Evolutionary conservation across 2,329 filamentous ascomycete species (phyloP).

Genomic region (Diaporthe citrichinensis): DNA sequence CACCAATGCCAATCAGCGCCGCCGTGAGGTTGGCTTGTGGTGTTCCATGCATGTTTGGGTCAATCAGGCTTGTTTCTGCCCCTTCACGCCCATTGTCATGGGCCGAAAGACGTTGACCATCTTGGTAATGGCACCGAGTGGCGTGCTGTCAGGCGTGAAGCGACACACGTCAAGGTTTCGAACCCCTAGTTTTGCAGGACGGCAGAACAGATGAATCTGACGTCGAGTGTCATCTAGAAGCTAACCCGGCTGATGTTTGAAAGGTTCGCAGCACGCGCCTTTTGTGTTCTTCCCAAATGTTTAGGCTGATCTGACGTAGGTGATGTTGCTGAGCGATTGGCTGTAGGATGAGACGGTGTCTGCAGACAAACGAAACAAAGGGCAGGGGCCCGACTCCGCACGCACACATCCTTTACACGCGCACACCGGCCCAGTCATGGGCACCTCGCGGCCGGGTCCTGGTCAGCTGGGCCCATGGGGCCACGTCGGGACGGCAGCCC

Average conservation of each 20-base stretch:
- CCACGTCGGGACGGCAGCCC: slow-evolving; percentile 17
- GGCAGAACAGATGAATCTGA: slow-evolving; percentile 40
- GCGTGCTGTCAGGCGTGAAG: slow-evolving; percentile 37
- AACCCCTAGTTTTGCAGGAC: slow-evolving; percentile 36
- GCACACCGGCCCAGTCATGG: background rate
- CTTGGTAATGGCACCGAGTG: slow-evolving; percentile 37
- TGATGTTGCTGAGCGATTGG: slow-evolving; percentile 39
- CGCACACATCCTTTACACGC: background rate
- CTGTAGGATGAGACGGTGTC: slow-evolving; percentile 36
- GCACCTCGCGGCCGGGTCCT: slow-evolving; percentile 4
- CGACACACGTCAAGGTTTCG: slow-evolving; percentile 37
- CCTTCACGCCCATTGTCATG: slow-evolving; percentile 3
- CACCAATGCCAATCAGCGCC: background rate
- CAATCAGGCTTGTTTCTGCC: slow-evolving; percentile 40
- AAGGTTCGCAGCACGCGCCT: slow-evolving; percentile 35
- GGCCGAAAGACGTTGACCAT: background rate
- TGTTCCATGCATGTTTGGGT: slow-evolving; percentile 40
- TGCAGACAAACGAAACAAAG: slow-evolving; percentile 37
- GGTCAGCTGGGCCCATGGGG: slow-evolving; percentile 4
- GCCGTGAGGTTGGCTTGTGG: background rate
- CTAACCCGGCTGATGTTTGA: slow-evolving; percentile 22
- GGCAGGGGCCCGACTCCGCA: slow-evolving; percentile 16
- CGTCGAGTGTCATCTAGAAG: slow-evolving; percentile 40
- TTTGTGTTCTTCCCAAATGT: slow-evolving; percentile 36
- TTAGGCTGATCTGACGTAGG: slow-evolving; percentile 26